Evolutionary conservation across 2,329 filamentous ascomycete species (phyloP), one percentile per base, ranked within the genome.

Genomic region (Epichloe uncinata): DNA sequence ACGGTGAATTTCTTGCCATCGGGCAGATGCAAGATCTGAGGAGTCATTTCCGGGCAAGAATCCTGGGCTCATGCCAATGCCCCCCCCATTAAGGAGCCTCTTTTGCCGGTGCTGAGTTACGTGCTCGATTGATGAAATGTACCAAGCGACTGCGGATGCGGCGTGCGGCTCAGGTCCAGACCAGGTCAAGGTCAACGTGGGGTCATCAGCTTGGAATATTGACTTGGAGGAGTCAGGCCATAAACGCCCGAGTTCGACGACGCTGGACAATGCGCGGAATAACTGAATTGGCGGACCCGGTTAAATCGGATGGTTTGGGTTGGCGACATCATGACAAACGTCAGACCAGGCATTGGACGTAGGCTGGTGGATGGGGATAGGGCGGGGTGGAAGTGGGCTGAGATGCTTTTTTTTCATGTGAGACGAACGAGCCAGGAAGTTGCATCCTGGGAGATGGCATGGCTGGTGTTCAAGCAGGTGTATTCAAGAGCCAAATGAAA

Each of bases 1-100:
- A 95, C 85, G 3, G 82, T 84, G 61, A 93, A 78, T 55, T 76
- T 83, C 69, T 93, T 87, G 61, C 90, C 91, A 68, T 96, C 94
- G 45, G 91, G 91, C 57, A 97, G 73, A 65, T 85, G 78, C 52
- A 90, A 73, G 44, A 77, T 64, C 52, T 70, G 63, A 38, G 66
- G 63, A 45, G 64, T 54, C 68, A 70, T 70, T 16, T 33, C 40
- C 20, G 40, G 40, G 13, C 18, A 11, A 5, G 30, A 30, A 30
- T 11, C 30, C 8, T 30, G 30, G 30, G 30, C 30, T 30, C 3
- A 9, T 30, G 30, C 9, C 30, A 11, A 30, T 30, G 9, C 30
- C 30, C 8, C 30, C 30, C 8, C 30, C 30, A 30, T 30, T 30
- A 5, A 42, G 16, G 16, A 42, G 18, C 40, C 9, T 42, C 16